Evolutionary conservation across 768 basidiomycete genomes (phyloP), one percentile per base, ranked within the genome.

Genomic region (Russula virescens): DNA sequence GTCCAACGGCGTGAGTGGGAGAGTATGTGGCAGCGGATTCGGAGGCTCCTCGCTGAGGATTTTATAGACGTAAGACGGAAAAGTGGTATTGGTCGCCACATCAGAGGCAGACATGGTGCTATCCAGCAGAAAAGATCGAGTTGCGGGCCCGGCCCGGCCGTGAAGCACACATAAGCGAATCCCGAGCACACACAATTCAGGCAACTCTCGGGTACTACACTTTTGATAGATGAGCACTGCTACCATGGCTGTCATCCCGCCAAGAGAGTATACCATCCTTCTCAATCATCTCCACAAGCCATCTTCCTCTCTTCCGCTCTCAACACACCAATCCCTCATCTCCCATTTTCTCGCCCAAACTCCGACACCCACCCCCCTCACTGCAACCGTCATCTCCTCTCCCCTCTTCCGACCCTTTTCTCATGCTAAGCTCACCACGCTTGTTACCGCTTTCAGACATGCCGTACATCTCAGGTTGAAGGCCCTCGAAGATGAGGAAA

Each of bases 371-470:
- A 85, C 84, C 0, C 79, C 83, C 0, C 76, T 87, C 13, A 77
- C 83, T 2, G 86, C 83, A 42, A 77, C 80, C 19, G 76, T 80
- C 6, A 76, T 87, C 58, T 79, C 80, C 23, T 83, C 84, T 16
- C 80, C 83, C 3, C 77, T 82, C 57, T 87, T 83, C 70, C 74
- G 76, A 21, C 78, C 79, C 0, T 73, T 81, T 55, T 76, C 79
- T 18, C 70, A 80, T 63, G 69, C 74, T 11, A 81, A 79, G 64
- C 75, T 87, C 5, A 74, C 81, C 55, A 74, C 80, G 0, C 76
- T 88, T 9, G 70, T 77, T 7, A 79, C 77, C 8, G 81, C 84
- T 19, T 86, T 85, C 69, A 78, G 84, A 31, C 82, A 87, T 75
- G 82, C 84, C 5, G 70, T 79, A 3, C 84, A 86, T 68, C 68